Percentiles rank a stretch among this genome's conserved stretches.
phyloP scores from a whole-genome alignment of 768 basidiomycete species.

The Termitomyces sp. region DNA sequence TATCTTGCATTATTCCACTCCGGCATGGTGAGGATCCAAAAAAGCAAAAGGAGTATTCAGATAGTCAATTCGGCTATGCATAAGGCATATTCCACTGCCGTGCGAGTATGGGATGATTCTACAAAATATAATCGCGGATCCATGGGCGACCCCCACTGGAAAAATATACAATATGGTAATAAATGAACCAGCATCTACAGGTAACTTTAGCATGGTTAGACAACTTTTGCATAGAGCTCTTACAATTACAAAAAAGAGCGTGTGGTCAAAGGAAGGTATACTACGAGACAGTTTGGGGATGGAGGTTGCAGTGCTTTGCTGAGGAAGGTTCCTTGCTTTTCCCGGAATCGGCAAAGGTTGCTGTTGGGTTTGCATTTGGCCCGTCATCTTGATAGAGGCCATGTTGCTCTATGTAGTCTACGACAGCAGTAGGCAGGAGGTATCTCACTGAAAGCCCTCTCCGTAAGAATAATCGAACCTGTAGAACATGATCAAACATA shows the following conservation, averaged over 20 bases:
- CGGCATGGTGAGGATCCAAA: neutral
- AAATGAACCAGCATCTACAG: slow-evolving; percentile 6
- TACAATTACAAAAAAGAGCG: slow-evolving; percentile 1
- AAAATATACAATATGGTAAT: slow-evolving; percentile 10
- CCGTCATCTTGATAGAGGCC: slow-evolving; percentile 68
- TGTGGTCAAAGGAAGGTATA: neutral
- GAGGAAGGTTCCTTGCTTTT: slow-evolving; percentile 30
- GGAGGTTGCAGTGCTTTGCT: slow-evolving; percentile 21
- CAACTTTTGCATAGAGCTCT: neutral
- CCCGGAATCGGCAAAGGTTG: slow-evolving; percentile 16
- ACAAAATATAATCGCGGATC: slow-evolving; percentile 15
- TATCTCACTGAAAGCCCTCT: slow-evolving; percentile 84
- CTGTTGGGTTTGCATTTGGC: slow-evolving; percentile 14
- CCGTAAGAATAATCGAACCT: slow-evolving; percentile 69
- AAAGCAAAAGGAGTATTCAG: neutral
- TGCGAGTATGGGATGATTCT: slow-evolving; percentile 5
- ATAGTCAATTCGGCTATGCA: slow-evolving; percentile 1
- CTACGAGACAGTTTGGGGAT: slow-evolving; percentile 16
- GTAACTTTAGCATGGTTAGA: neutral
- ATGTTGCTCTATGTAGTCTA: slow-evolving; percentile 90
- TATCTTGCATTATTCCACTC: neutral
- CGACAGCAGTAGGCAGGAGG: slow-evolving; percentile 84
- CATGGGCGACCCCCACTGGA: slow-evolving; percentile 1
- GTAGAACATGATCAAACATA: neutral
- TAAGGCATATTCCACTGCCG: neutral